Evolutionary conservation across 2,329 filamentous ascomycete genomes (phyloP).

Genomic region (Kalaharituber pfeilii): DNA sequence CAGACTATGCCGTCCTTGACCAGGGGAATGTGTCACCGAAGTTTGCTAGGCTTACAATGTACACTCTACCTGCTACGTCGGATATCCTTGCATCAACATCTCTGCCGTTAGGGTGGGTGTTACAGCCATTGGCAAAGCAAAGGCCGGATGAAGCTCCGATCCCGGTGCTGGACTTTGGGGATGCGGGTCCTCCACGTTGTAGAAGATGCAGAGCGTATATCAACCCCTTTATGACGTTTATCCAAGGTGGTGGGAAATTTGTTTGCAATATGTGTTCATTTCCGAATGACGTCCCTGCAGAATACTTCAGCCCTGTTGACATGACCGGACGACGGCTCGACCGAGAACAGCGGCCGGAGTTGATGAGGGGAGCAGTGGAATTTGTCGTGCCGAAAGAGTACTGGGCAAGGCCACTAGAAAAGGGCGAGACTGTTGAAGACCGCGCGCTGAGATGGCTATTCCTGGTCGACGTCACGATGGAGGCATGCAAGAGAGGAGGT

Average conservation of each 20-base stretch:
- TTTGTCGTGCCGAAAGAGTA: slow-evolving; percentile 97
- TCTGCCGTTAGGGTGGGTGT: slow-evolving; percentile 66
- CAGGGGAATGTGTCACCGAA: slow-evolving; percentile 95
- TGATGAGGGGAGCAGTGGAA: slow-evolving; percentile 83
- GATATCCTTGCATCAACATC: slow-evolving; percentile 68
- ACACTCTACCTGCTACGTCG: slow-evolving; percentile 69
- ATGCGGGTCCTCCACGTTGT: slow-evolving; percentile 75
- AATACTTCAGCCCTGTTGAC: slow-evolving; percentile 86
- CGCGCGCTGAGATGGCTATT: slow-evolving; percentile 59
- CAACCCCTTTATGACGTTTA: slow-evolving; percentile 98
- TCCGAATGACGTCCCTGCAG: slow-evolving; percentile 77
- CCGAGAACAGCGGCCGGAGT: slow-evolving; percentile 70
- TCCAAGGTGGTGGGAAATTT: slow-evolving; percentile 83
- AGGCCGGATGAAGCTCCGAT: slow-evolving; percentile 74
- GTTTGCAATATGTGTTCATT: slow-evolving; percentile 97
- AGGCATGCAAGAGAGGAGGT: slow-evolving; percentile 79
- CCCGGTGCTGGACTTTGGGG: slow-evolving; percentile 88
- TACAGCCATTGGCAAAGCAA: slow-evolving; percentile 73
- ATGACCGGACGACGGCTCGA: slow-evolving; percentile 76
- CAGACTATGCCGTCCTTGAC: slow-evolving; percentile 85
- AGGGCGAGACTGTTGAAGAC: slow-evolving; percentile 11
- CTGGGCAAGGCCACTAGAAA: slow-evolving; percentile 81
- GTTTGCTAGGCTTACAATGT: slow-evolving; percentile 76
- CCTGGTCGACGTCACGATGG: slow-evolving; percentile 80
- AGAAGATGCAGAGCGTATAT: slow-evolving; percentile 89